These are phyloP conservation scores for Bryum argenteum DNA, from an alignment of 225 moss, liverwort and hornwort species.

Conservation along the genomic window DNA sequence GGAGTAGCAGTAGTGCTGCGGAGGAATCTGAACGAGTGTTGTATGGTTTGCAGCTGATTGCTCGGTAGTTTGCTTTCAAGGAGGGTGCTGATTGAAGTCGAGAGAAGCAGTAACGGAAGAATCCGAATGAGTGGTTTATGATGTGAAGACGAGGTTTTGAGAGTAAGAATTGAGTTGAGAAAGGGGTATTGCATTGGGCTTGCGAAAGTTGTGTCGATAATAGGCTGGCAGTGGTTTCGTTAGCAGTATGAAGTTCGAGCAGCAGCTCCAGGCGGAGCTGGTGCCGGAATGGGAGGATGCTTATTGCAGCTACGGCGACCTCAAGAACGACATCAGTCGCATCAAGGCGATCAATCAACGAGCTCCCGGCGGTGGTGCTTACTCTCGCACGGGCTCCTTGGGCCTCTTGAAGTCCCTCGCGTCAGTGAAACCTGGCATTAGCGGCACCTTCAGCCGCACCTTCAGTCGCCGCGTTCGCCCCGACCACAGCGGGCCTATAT, in stretches of 20 bases:
- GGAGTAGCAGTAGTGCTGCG: too few relatives aligned
- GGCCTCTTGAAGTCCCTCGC: constrained; percentile 35
- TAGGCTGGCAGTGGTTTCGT: not conserved
- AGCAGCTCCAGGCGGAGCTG: constrained; percentile 42
- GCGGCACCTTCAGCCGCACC: constrained; percentile 1
- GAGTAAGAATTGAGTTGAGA: not conserved
- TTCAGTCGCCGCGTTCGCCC: constrained; percentile 7
- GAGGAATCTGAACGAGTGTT: too few relatives aligned
- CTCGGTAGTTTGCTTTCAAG: too few relatives aligned
- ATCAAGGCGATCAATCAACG: constrained; percentile 17
- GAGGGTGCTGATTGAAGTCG: too few relatives aligned
- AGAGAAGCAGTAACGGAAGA: too few relatives aligned
- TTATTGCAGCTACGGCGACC: constrained; percentile 42
- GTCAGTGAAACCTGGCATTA: constrained; percentile 35
- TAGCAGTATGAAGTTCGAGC: constrained; percentile 48
- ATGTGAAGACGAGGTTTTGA: too few relatives aligned
- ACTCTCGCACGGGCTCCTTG: constrained; percentile 33
- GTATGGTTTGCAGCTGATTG: too few relatives aligned
- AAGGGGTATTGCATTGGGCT: too few relatives aligned
- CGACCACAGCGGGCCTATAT: not conserved
- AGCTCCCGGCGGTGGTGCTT: not conserved
- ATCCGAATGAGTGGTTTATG: too few relatives aligned
- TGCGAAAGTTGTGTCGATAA: not conserved
- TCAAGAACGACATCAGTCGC: constrained; percentile 44
- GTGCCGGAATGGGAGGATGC: constrained; percentile 56